Evolutionary conservation across 139 green algal genomes (phyloP).

Genomic region (Micractinium conductrix): DNA sequence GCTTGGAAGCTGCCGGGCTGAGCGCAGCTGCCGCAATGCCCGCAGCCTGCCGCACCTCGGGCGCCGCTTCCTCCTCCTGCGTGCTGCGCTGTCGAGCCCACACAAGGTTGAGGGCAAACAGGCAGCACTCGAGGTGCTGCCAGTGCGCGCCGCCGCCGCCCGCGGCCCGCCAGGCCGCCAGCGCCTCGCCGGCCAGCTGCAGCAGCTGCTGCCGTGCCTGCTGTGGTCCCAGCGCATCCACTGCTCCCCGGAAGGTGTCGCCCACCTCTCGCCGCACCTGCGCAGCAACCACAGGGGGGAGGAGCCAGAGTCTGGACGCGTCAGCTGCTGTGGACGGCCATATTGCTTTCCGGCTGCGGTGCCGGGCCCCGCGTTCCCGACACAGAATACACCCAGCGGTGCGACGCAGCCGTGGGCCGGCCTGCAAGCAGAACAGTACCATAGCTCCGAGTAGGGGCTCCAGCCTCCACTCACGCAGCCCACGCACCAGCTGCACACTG

Average conservation of each 20-base stretch:
- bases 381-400: not conserved
- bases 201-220: constrained; percentile 28
- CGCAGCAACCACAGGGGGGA: not conserved
- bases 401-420: not conserved
- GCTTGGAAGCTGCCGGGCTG: constrained; percentile 49
- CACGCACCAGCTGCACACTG: constrained; percentile 57
- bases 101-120: constrained; percentile 73
- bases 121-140: constrained; percentile 54
- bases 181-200: constrained; percentile 15
- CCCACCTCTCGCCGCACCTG: constrained; percentile 67
- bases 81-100: constrained; percentile 41
- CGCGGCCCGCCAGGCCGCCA: not conserved
- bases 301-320: no score
- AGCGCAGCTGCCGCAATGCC: not conserved
- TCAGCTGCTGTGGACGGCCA: no score
- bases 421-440: not conserved
- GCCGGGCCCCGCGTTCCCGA: not conserved
- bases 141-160: not conserved
- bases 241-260: constrained; percentile 47
- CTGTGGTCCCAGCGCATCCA: constrained; percentile 9
- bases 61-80: constrained; percentile 12
- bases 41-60: not conserved
- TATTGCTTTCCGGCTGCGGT: no score
- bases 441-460: not conserved
- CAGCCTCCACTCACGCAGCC: not conserved